These are phyloP conservation scores for Pyrenopolyporus hunteri DNA, from an alignment of 495 filamentous ascomycete species.

Conservation along the genomic window DNA sequence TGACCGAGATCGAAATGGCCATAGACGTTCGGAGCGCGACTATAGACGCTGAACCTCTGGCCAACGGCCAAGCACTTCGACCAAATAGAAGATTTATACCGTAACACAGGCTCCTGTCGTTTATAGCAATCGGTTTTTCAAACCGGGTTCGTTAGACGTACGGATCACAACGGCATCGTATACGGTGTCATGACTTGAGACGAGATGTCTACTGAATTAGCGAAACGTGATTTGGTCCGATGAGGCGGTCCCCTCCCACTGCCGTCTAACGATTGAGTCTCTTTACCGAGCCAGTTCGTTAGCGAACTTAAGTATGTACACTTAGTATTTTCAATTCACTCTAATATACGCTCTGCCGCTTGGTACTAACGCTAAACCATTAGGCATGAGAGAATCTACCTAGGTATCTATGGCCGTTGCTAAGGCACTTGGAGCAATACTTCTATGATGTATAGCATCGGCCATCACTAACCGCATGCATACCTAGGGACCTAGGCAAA, in stretches of 20 bases:
- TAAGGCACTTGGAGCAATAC: too few relatives aligned
- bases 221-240: too few relatives aligned
- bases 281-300: not conserved
- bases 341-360: not conserved
- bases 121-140: not conserved
- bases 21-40: conserved; percentile 34
- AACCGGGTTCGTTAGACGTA: not conserved
- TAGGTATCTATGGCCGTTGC: too few relatives aligned
- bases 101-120: not conserved
- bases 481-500: not conserved
- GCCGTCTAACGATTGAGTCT: not conserved
- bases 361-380: conserved; percentile 3
- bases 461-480: too few relatives aligned
- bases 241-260: too few relatives aligned
- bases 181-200: not conserved
- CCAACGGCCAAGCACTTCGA: not conserved
- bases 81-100: not conserved
- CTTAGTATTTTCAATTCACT: too few relatives aligned
- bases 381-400: conserved; percentile 1
- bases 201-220: not conserved
- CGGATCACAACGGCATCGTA: not conserved
- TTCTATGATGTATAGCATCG: too few relatives aligned
- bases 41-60: conserved; percentile 18
- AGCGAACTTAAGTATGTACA: too few relatives aligned
- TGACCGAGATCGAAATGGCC: conserved; percentile 42